These are phyloP conservation scores for Mariannaea elegans DNA, from an alignment of 2,329 filamentous ascomycete genomes.

Conservation along the genomic window DNA sequence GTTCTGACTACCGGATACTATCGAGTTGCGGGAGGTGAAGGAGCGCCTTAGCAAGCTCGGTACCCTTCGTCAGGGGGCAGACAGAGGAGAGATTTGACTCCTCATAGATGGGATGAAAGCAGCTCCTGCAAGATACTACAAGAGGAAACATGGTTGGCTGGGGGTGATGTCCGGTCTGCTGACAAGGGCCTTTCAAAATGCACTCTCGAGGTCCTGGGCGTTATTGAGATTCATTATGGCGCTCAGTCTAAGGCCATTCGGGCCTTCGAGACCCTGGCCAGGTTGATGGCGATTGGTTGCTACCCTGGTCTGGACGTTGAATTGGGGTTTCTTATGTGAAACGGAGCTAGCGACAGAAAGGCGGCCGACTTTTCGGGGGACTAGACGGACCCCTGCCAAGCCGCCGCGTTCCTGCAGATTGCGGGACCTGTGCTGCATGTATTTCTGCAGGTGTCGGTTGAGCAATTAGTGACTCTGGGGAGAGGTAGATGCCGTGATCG, in stretches of 20 bases:
- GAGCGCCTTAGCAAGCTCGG: too few relatives aligned
- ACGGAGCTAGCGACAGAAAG: conserved; percentile 15
- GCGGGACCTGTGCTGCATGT: background rate
- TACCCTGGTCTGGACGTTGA: conserved; percentile 10
- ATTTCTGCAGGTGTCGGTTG: background rate
- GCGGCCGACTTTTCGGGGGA: background rate
- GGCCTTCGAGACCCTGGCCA: background rate
- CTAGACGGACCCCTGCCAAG: conserved; percentile 10
- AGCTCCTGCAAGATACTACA: background rate
- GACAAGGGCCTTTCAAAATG: background rate
- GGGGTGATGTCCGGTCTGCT: background rate
- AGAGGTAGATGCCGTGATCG: background rate
- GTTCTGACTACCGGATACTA: too few relatives aligned
- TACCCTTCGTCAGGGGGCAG: background rate
- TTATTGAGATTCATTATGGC: background rate
- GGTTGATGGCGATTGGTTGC: conserved; percentile 7
- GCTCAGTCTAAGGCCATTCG: conserved; percentile 7
- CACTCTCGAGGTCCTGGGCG: background rate
- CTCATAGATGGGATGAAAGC: background rate
- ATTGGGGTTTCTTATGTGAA: conserved; percentile 13
- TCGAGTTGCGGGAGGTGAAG: background rate
- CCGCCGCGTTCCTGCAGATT: conserved; percentile 23
- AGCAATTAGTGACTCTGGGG: background rate
- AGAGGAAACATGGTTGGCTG: conserved; percentile 6
- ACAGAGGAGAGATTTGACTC: background rate